Evolutionary conservation across 2,329 filamentous ascomycete genomes (phyloP).

Genomic region (Nakataea oryzae): DNA sequence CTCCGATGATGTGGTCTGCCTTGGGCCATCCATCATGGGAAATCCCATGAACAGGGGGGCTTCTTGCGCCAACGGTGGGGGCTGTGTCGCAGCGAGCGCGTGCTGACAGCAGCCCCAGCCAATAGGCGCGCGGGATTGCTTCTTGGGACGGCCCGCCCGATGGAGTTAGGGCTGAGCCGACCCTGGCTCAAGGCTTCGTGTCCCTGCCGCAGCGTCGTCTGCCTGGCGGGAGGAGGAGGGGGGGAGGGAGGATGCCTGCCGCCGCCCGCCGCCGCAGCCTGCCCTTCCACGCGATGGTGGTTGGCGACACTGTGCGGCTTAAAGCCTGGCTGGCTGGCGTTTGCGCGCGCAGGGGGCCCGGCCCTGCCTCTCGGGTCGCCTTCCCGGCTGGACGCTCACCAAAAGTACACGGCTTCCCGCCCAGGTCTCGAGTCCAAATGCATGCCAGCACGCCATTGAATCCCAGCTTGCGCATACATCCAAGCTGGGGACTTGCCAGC

Average conservation of each 20-base stretch:
- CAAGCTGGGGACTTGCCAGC: neutral
- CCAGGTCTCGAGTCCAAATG: neutral
- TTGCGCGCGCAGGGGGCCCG: neutral
- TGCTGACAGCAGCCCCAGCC: neutral
- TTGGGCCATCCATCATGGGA: neutral
- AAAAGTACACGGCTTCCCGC: neutral
- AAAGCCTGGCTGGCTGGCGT: too few relatives aligned
- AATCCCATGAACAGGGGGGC: neutral
- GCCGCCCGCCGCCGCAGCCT: too few relatives aligned
- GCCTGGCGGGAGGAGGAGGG: neutral
- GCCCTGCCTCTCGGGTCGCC: too few relatives aligned
- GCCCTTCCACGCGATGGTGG: too few relatives aligned
- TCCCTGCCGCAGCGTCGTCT: neutral
- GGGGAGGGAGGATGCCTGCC: neutral
- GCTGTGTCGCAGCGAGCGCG: neutral
- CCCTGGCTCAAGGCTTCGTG: neutral
- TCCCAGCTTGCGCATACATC: neutral
- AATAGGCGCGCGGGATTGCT: neutral
- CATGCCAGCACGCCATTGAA: too few relatives aligned
- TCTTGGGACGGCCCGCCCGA: neutral
- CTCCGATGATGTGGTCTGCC: neutral
- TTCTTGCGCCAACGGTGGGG: neutral
- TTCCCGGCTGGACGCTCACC: neutral
- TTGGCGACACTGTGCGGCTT: too few relatives aligned
- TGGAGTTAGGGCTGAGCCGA: neutral